Percentiles rank a stretch among this genome's conserved stretches.
These are phyloP conservation scores for Argentina anserina DNA, from an alignment of 306 rosid species.

Conservation along the genomic window DNA sequence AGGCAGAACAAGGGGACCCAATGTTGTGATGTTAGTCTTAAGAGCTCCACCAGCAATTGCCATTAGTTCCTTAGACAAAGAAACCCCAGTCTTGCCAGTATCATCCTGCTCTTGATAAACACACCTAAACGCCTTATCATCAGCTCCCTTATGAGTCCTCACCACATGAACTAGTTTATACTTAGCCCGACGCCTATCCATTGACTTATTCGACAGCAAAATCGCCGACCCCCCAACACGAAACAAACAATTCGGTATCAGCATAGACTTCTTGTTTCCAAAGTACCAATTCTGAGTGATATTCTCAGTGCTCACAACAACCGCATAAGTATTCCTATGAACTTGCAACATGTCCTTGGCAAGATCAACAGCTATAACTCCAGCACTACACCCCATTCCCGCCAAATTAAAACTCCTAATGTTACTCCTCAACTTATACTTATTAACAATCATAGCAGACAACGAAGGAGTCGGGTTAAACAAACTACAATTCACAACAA, in stretches of 20 bases:
- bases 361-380: constrained; percentile 61
- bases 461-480: constrained; percentile 67
- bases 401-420: constrained; percentile 52
- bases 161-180: no score
- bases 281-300: constrained; percentile 73
- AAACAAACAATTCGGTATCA: constrained; percentile 67
- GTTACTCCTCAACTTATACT: constrained; percentile 47
- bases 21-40: constrained; percentile 38
- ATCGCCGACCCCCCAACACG: constrained; percentile 57
- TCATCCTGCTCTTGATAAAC: no score
- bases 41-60: no score
- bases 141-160: no score
- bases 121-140: no score
- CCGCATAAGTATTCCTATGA: constrained; percentile 53
- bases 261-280: constrained; percentile 59
- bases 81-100: no score
- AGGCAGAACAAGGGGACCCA: constrained; percentile 61
- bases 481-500: constrained; percentile 62
- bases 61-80: no score
- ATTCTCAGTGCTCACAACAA: constrained; percentile 70
- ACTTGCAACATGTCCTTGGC: constrained; percentile 63
- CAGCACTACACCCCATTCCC: constrained; percentile 80
- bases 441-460: constrained; percentile 61
- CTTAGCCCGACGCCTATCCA: constrained; percentile 14
- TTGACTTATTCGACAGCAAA: constrained; percentile 45